Evolutionary conservation across 108 stramenopile species (phyloP).

Genomic region (Cylindrotheca fusiformis): DNA sequence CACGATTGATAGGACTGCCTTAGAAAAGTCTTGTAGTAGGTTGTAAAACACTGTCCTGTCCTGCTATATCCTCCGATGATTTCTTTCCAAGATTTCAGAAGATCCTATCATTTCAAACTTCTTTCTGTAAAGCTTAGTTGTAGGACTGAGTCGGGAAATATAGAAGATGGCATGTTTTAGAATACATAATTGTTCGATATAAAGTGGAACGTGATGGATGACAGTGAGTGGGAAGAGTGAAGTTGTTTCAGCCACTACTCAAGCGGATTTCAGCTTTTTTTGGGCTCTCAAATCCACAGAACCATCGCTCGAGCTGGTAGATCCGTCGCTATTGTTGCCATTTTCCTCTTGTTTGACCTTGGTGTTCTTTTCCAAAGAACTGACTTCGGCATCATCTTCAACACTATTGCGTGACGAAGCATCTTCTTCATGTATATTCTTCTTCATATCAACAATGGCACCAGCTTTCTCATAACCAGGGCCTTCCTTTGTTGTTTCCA

Average conservation of each 20-base stretch:
- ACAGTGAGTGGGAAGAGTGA: background rate
- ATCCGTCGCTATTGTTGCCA: constrained; percentile 8
- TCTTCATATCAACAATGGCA: background rate
- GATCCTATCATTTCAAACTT: no score
- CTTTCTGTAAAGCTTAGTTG: no score
- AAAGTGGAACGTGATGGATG: background rate
- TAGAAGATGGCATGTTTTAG: background rate
- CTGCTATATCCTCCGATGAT: no score
- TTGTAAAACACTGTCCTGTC: no score
- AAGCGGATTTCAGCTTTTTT: constrained; percentile 13
- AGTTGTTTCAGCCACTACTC: background rate
- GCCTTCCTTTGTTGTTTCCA: constrained; percentile 5
- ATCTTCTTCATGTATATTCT: background rate
- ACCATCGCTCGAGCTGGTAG: constrained; percentile 21
- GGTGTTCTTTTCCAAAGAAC: background rate
- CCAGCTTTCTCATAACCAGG: background rate
- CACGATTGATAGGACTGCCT: no score
- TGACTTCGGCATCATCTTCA: background rate
- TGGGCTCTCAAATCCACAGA: constrained; percentile 24
- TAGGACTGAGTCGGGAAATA: background rate
- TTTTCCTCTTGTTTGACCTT: background rate
- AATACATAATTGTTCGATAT: background rate
- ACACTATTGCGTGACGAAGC: background rate
- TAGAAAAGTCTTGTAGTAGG: no score
- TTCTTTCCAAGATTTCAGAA: no score